Percentiles rank a stretch among this genome's conserved stretches.
phyloP scores from a whole-genome alignment of 495 filamentous ascomycete genomes.

The Aeminium ludgeri region DNA sequence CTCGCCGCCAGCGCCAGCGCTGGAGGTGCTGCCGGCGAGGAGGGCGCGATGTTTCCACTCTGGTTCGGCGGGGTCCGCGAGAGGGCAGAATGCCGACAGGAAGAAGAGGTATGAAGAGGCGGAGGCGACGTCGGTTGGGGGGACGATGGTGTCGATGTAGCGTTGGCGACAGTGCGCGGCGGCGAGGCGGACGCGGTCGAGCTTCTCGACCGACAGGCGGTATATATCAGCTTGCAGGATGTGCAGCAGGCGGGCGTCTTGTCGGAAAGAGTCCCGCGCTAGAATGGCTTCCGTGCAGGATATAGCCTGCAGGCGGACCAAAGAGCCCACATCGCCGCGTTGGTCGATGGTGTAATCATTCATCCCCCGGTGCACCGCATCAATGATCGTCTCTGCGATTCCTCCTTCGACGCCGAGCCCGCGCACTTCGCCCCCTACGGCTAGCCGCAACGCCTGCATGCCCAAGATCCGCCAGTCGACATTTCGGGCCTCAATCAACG shows the following conservation, averaged over 20 bases:
- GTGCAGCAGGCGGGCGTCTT: background rate
- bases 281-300: slow-evolving; percentile 30
- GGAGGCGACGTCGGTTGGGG: slow-evolving; percentile 6
- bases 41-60: slow-evolving; percentile 24
- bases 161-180: slow-evolving; percentile 32
- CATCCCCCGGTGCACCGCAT: slow-evolving; percentile 27
- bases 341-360: slow-evolving; percentile 82
- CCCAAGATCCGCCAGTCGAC: slow-evolving; percentile 14
- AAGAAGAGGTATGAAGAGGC: slow-evolving; percentile 25
- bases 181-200: slow-evolving; percentile 66
- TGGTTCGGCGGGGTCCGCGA: slow-evolving; percentile 1
- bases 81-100: slow-evolving; percentile 6
- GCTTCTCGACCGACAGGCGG: slow-evolving; percentile 65
- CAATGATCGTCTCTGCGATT: slow-evolving; percentile 11
- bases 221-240: slow-evolving; percentile 31
- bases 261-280: background rate
- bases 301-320: slow-evolving; percentile 63
- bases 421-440: background rate
- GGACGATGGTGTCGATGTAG: background rate
- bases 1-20: slow-evolving; percentile 67
- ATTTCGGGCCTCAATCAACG: background rate
- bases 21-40: slow-evolving; percentile 61
- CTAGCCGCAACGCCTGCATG: slow-evolving; percentile 4
- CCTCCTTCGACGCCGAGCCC: background rate
- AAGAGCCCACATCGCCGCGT: slow-evolving; percentile 75